Evolutionary conservation across 2,329 filamentous ascomycete genomes (phyloP), one percentile per base, ranked within the genome.

Genomic region (Colletotrichum melonis): DNA sequence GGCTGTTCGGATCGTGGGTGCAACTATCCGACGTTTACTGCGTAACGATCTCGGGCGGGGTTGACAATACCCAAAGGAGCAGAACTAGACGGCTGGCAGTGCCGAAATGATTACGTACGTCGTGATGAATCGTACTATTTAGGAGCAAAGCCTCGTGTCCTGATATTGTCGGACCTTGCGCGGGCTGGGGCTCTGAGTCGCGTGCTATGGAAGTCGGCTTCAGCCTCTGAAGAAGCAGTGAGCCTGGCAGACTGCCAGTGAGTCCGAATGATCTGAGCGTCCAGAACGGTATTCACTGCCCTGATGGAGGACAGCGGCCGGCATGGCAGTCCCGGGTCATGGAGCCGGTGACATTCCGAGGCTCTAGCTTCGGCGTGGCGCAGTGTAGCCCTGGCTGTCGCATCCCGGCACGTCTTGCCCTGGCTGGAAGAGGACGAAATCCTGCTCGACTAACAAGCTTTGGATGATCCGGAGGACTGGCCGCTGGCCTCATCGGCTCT

Each of bases 281-380:
- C 65, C 58, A 32, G 52, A 32, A 54, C 52, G 42, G 55, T 58
- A 16, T 8, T 64, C 12, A 22, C 22, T 62, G 67, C 24, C 60
- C 71, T 73, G 60, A 70, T 60, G 11, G 35, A 73, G 60, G 38
- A 73, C 60, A 38, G 66, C 28, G 55, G 49, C 67, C 70, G 60
- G 70, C 67, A 62, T 73, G 55, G 67, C 60, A 57, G 55, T 30
- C 59, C 60, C 70, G 67, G 32, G 22, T 58, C 6, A 65, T 73
- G 67, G 67, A 65, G 59, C 60, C 46, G 70, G 67, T 62, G 60
- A 55, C 49, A 70, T 70, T 66, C 56, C 60, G 62, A 73, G 60
- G 67, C 42, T 63, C 49, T 49, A 46, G 64, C 71, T 38, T 71
- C 67, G 67, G 71, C 54, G 71, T 70, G 71, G 71, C 71, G 71